Conservation (phyloP, 306 rosid genomes). For the Gastrolobium bilobum region DNA sequence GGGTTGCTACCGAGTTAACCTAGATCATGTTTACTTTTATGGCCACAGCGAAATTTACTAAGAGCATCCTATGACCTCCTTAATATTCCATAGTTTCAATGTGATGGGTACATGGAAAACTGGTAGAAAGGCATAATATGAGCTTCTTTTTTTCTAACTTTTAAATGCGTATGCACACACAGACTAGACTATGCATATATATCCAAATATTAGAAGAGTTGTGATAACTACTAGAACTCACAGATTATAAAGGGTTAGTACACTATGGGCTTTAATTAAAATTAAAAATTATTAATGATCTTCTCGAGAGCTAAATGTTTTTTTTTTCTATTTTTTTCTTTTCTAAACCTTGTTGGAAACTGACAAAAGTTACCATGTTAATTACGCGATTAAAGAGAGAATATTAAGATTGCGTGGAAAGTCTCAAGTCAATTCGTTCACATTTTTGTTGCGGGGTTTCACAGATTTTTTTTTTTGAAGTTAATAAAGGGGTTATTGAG, state of each 20-base stretch:
- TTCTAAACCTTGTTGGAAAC: neutral
- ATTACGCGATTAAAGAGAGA: neutral
- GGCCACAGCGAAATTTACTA: constrained; percentile 15
- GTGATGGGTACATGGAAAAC: neutral
- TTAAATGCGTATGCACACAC: too few species aligned
- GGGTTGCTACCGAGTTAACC: constrained; percentile 33
- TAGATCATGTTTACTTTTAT: neutral
- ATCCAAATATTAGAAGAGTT: too few species aligned
- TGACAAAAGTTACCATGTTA: neutral
- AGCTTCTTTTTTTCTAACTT: too few species aligned
- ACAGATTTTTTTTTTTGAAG: neutral
- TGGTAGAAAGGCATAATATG: too few species aligned
- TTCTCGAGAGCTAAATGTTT: too few species aligned
- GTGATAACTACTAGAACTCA: too few species aligned
- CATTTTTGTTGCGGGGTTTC: neutral
- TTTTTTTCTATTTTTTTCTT: too few species aligned
- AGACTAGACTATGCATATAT: too few species aligned
- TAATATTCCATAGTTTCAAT: neutral
- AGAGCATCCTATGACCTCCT: constrained; percentile 21
- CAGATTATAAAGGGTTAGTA: too few species aligned
- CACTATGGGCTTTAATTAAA: too few species aligned
- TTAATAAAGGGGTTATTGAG: neutral
- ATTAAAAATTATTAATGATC: too few species aligned
- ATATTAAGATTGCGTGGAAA: neutral
- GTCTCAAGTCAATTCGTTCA: neutral